Evolutionary conservation across 2,329 filamentous ascomycete genomes (phyloP).

Genomic region (Paramyrothecium sp.): DNA sequence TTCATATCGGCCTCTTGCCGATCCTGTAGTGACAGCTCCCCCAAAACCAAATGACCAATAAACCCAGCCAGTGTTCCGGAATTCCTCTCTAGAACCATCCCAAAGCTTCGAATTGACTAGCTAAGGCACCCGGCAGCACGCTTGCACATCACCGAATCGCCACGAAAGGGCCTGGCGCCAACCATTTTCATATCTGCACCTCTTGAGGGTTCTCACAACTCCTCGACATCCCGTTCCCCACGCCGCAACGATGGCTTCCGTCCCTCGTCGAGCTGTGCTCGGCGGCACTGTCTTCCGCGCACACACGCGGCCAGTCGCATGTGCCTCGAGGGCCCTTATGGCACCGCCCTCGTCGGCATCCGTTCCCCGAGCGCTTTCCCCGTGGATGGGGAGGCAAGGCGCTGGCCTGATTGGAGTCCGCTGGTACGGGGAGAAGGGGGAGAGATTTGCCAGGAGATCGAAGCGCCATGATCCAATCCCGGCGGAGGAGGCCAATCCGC

Average conservation of each 20-base stretch:
- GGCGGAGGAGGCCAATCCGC: conserved; percentile 6
- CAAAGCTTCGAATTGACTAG: too few relatives aligned
- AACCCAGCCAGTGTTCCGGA: too few relatives aligned
- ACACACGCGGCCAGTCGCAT: background rate
- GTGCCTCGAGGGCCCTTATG: background rate
- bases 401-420: too few relatives aligned
- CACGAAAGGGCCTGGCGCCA: background rate
- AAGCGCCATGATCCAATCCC: background rate
- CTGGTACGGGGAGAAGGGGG: too few relatives aligned
- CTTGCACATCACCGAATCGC: background rate
- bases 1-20: background rate
- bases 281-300: background rate
- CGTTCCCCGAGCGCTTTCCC: too few relatives aligned
- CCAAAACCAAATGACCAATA: too few relatives aligned
- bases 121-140: too few relatives aligned
- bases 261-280: background rate
- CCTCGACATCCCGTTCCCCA: background rate
- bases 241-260: background rate
- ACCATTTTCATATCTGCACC: too few relatives aligned
- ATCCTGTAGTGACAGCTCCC: background rate
- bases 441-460: background rate
- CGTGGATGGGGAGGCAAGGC: too few relatives aligned
- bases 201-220: background rate
- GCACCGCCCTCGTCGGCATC: background rate
- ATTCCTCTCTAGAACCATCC: too few relatives aligned